A percentile compares a stretch with the other conserved stretches of the same genome.
Conservation (phyloP, 768 basidiomycete genomes). For the Boletus sensibilis region DNA sequence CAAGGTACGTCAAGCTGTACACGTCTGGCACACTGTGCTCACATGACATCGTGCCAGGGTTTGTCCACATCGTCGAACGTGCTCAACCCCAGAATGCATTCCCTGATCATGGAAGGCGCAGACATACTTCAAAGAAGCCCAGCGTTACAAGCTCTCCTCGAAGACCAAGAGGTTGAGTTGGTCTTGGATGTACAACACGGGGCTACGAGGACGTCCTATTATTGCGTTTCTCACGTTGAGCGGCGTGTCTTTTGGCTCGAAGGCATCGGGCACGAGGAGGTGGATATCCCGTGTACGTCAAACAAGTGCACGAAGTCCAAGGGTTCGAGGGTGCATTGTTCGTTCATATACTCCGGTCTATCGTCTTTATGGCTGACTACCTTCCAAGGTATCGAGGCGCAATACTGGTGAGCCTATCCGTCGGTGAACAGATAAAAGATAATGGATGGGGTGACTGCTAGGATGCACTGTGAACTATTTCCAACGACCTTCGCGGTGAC, state of each 20-base stretch:
- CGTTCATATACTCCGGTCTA: constrained; percentile 1
- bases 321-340: constrained; percentile 24
- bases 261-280: constrained; percentile 19
- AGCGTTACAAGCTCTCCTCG: constrained; percentile 3
- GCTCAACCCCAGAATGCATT: neutral
- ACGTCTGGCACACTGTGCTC: neutral
- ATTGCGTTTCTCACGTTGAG: constrained; percentile 29
- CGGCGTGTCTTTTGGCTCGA: constrained; percentile 32
- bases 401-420: constrained; percentile 27
- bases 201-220: constrained; percentile 17
- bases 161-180: constrained; percentile 13
- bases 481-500: constrained; percentile 25
- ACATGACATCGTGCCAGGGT: constrained; percentile 1
- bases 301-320: constrained; percentile 9
- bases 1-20: constrained; percentile 24
- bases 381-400: constrained; percentile 24
- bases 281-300: constrained; percentile 24
- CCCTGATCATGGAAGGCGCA: constrained; percentile 13
- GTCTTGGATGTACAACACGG: constrained; percentile 18
- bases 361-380: neutral
- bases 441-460: neutral
- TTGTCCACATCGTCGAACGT: constrained; percentile 15
- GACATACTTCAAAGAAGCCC: constrained; percentile 5
- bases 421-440: neutral
- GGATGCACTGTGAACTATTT: constrained; percentile 34